Base-by-base conservation (phyloP, 148 eudicot genomes). In the Dysphania ambrosioides region DNA sequence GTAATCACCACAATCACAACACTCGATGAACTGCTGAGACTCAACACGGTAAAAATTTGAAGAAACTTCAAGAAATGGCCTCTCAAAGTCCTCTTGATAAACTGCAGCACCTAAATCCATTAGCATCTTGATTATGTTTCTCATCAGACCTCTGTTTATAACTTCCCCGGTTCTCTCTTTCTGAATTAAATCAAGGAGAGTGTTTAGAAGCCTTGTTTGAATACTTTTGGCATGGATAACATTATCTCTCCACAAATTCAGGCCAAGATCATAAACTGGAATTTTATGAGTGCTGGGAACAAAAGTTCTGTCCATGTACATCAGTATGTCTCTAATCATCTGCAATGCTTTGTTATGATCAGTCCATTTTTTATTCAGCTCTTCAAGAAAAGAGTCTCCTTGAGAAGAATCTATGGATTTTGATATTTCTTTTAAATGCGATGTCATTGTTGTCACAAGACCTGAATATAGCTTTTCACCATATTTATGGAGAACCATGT, bases 271-370 rank as follows among this genome's bases (percentile, higher is more conserved):
- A 73, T 84, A 84, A 78, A 91, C 97, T 27, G 91, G 90, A 64
- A 88, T 87, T 74, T 89, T 91, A 73, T 79, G 91, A 73, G 84
- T 84, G 83, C 88, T 83, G 1, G 90, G 91, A 81, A 87, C 88
- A 81, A 81, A 91, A 18, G 93, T 89, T 62, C 93, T 85, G 77
- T 91, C 97, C 97, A 91, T 91, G 86, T 89, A 91, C 97, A 91
- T 89, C 60, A 91, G 77, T 70, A 90, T 88, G 80, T 91, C 93
- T 49, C 97, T 86, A 36, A 91, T 91, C 93, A 89, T 91, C 75
- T 91, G 90, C 70, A 91, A 77, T 34, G 97, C 91, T 62, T 89
- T 91, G 68, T 89, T 89, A 80, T 91, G 97, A 56, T 91, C 93
- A 38, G 78, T 58, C 97, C 97, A 91, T 81, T 87, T 87, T 61